phyloP scores from a whole-genome alignment of 352 stramenopile species.

The Phytophthora foliorum region DNA sequence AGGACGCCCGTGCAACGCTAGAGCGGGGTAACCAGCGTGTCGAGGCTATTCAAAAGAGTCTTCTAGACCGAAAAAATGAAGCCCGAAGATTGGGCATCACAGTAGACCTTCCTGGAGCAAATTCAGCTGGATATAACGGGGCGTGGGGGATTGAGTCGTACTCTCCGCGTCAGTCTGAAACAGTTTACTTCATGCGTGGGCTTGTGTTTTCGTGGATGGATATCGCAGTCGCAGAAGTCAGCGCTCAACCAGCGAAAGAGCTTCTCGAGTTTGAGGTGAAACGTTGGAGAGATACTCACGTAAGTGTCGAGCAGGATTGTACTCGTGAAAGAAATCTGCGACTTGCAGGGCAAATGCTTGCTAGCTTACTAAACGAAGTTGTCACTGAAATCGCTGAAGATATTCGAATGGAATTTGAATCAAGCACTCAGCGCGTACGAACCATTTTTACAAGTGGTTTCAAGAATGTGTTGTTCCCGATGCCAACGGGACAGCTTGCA shows the following conservation, averaged over 20 bases:
- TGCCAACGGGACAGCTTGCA: background rate
- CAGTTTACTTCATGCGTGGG: slow-evolving; percentile 51
- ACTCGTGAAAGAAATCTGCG: slow-evolving; percentile 9
- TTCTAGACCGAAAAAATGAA: slow-evolving; percentile 41
- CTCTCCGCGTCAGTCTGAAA: slow-evolving; percentile 32
- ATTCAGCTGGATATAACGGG: slow-evolving; percentile 38
- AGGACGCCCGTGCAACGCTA: slow-evolving; percentile 40
- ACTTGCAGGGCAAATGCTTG: slow-evolving; percentile 22
- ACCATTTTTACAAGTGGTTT: slow-evolving; percentile 21
- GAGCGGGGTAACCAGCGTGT: slow-evolving; percentile 26
- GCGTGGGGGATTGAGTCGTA: slow-evolving; percentile 56
- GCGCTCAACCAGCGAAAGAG: slow-evolving; percentile 32
- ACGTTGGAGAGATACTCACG: slow-evolving; percentile 34
- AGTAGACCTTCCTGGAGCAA: background rate
- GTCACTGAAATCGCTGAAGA: slow-evolving; percentile 43
- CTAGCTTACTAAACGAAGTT: slow-evolving; percentile 38
- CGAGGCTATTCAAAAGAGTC: slow-evolving; percentile 36
- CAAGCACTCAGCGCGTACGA: slow-evolving; percentile 34
- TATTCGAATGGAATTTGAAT: slow-evolving; percentile 50
- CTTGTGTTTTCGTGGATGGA: slow-evolving; percentile 60
- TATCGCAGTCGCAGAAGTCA: slow-evolving; percentile 27
- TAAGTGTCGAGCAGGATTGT: slow-evolving; percentile 30
- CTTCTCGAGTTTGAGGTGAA: slow-evolving; percentile 43
- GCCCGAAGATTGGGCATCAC: slow-evolving; percentile 27
- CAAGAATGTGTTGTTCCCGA: slow-evolving; percentile 35